Evolutionary conservation across 2,329 filamentous ascomycete species (phyloP).

Genomic region (Penicillium sp.): DNA sequence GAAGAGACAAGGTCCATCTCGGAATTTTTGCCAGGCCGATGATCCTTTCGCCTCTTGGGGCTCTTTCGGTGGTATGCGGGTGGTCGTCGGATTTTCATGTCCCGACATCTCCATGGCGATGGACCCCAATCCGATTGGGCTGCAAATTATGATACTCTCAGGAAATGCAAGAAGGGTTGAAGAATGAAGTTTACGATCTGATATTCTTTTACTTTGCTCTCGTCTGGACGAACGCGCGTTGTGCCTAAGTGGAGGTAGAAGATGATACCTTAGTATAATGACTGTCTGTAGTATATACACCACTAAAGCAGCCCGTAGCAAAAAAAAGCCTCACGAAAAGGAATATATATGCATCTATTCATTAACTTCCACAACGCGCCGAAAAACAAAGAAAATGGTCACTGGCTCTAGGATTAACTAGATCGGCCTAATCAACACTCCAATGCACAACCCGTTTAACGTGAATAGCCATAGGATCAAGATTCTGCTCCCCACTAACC

Average conservation of each 20-base stretch:
- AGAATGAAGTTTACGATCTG: not conserved
- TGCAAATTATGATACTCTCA: not conserved
- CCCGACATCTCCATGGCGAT: too few relatives aligned
- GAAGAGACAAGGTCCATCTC: not conserved
- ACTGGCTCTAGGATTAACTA: not conserved
- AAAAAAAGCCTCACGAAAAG: not conserved
- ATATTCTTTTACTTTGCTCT: too few relatives aligned
- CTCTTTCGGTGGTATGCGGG: not conserved
- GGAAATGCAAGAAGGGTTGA: not conserved
- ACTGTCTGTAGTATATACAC: not conserved
- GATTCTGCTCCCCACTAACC: not conserved
- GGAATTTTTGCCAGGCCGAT: not conserved
- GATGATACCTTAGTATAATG: not conserved
- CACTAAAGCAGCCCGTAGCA: not conserved
- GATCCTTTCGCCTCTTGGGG: not conserved
- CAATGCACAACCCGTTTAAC: constrained; percentile 16
- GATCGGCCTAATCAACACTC: constrained; percentile 1
- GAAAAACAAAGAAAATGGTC: not conserved
- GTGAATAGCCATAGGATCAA: constrained; percentile 16
- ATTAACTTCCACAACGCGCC: not conserved
- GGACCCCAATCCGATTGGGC: not conserved
- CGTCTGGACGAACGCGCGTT: too few relatives aligned
- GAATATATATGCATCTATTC: not conserved
- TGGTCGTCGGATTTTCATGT: too few relatives aligned
- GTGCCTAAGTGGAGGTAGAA: too few relatives aligned